Percentiles rank a stretch among this genome's conserved stretches.
phyloP scores from a whole-genome alignment of 192 early-diverging fungal genomes.

The Coemansia sp. region DNA sequence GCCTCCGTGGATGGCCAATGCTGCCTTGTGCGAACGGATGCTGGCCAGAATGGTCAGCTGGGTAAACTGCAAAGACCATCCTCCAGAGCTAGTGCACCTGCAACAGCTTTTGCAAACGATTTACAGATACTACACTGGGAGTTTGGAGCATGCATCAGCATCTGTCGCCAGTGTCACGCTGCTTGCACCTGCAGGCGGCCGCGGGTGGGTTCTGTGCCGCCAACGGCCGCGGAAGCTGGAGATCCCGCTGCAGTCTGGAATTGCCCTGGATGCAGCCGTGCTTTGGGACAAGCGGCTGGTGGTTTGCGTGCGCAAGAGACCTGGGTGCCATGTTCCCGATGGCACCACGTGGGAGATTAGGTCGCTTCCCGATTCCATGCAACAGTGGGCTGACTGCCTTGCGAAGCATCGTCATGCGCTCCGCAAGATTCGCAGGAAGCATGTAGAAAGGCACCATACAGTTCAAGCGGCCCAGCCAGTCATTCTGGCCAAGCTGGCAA shows the following conservation, averaged over 20 bases:
- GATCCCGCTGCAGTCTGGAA: background rate
- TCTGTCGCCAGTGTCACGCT: conserved; percentile 25
- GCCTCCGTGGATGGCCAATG: conserved; percentile 23
- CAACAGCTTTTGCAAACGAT: conserved; percentile 18
- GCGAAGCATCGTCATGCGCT: conserved; percentile 17
- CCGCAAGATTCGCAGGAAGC: conserved; percentile 1
- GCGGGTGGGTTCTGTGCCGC: conserved; percentile 39
- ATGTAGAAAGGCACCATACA: background rate
- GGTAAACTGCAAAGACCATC: conserved; percentile 28
- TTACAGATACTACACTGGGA: background rate
- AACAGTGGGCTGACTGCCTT: conserved; percentile 8
- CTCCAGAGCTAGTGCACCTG: conserved; percentile 42
- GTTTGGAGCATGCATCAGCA: background rate
- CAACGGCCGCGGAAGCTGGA: conserved; percentile 30
- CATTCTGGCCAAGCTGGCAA: conserved; percentile 8
- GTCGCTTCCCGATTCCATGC: conserved; percentile 22
- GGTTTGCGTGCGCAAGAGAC: conserved; percentile 5
- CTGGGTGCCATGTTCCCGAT: background rate
- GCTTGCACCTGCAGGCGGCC: conserved; percentile 20
- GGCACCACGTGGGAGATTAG: conserved; percentile 19
- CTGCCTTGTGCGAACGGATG: conserved; percentile 39
- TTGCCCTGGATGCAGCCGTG: conserved; percentile 8
- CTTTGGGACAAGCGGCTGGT: conserved; percentile 38
- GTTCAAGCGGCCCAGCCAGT: conserved; percentile 32
- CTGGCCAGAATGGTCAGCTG: conserved; percentile 26